Evolutionary conservation across 495 filamentous ascomycete genomes (phyloP).

Genomic region (Trichoderma virens): DNA sequence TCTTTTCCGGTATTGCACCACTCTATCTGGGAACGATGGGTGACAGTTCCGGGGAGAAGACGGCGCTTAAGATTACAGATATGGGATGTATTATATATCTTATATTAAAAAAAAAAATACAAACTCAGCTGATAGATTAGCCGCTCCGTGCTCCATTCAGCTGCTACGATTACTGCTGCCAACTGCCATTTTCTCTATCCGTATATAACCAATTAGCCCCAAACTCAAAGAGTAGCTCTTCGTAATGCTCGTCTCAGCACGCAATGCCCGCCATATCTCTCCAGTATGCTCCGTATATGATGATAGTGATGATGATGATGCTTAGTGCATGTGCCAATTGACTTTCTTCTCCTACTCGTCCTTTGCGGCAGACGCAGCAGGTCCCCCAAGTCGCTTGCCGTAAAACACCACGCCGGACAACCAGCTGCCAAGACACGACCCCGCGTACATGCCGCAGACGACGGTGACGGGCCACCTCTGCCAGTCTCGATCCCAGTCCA

Average conservation of each 20-base stretch:
- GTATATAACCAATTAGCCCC: neutral
- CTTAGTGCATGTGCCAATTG: neutral
- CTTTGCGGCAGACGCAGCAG: neutral
- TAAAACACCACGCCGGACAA: slow-evolving; percentile 32
- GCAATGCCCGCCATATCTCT: neutral
- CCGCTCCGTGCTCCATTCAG: too few species aligned
- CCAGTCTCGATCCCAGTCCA: slow-evolving; percentile 95
- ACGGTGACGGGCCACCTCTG: slow-evolving; percentile 97
- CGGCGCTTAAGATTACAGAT: neutral
- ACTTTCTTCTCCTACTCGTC: neutral
- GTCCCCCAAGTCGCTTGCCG: slow-evolving; percentile 29
- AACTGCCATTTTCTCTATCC: neutral
- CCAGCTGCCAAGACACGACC: slow-evolving; percentile 29
- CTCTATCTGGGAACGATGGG: too few species aligned
- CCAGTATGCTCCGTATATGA: neutral
- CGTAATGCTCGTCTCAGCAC: neutral
- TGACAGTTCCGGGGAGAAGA: neutral
- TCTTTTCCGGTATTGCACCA: too few species aligned
- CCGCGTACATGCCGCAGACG: slow-evolving; percentile 33
- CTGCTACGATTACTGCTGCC: neutral
- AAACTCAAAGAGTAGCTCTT: neutral
- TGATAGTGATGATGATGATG: neutral
- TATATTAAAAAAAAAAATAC: neutral
- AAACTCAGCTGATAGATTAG: too few species aligned
- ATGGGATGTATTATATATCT: too few species aligned